These are phyloP conservation scores for Candida incommunis DNA, from an alignment of 805 yeast species.

Conservation along the genomic window DNA sequence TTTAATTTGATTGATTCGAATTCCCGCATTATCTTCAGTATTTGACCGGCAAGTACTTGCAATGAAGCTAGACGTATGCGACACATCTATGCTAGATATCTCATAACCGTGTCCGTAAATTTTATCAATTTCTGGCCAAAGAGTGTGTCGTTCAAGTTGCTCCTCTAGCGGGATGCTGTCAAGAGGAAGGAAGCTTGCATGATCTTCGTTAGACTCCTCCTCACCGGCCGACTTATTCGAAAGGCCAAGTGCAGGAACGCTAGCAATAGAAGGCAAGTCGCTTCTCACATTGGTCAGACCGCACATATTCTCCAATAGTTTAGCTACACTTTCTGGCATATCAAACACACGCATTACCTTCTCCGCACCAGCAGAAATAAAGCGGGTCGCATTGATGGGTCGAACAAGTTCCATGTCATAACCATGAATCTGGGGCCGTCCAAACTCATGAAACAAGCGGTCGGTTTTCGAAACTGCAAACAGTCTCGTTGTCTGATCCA, in stretches of 20 bases:
- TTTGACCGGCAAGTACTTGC: constrained; percentile 93
- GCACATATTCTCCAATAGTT: constrained; percentile 31
- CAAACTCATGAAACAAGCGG: constrained; percentile 73
- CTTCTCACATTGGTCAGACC: not conserved
- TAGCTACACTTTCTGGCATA: constrained; percentile 67
- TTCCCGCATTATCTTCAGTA: constrained; percentile 67
- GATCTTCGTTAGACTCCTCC: constrained; percentile 18
- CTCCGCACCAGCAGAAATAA: constrained; percentile 93
- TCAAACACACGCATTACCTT: constrained; percentile 81
- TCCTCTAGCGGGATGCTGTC: constrained; percentile 61
- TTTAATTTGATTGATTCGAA: constrained; percentile 55
- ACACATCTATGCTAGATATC: constrained; percentile 60
- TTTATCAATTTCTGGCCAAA: constrained; percentile 93
- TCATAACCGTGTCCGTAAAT: constrained; percentile 97
- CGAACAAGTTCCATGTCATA: constrained; percentile 83
- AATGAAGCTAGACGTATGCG: constrained; percentile 45
- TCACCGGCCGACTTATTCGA: constrained; percentile 72
- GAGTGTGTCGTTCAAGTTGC: constrained; percentile 75
- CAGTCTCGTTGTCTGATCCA: constrained; percentile 87
- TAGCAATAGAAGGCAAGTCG: constrained; percentile 57
- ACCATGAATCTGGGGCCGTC: constrained; percentile 97
- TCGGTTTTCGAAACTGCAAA: constrained; percentile 31
- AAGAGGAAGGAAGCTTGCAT: constrained; percentile 14
- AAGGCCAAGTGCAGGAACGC: constrained; percentile 83
- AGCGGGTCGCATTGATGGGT: constrained; percentile 42